Conservation (phyloP, 2,329 filamentous ascomycete genomes). For the Colletotrichum sp. region DNA sequence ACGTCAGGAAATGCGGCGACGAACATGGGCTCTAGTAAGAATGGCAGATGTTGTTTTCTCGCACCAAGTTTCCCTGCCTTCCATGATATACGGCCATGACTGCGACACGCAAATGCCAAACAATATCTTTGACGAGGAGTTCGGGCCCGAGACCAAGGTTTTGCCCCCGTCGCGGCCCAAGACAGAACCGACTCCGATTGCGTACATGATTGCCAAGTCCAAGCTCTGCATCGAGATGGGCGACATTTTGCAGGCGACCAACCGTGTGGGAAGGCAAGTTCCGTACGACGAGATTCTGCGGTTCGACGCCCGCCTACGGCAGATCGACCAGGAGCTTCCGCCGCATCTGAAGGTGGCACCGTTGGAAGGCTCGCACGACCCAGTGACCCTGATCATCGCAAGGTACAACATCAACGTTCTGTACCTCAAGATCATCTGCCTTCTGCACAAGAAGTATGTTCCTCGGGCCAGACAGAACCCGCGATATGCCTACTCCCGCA, state of each 20-base stretch:
- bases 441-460: constrained; percentile 89
- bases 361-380: constrained; percentile 78
- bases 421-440: constrained; percentile 86
- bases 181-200: constrained; percentile 76
- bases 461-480: constrained; percentile 78
- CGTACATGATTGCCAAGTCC: constrained; percentile 80
- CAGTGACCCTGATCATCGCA: constrained; percentile 84
- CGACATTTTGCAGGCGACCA: constrained; percentile 71
- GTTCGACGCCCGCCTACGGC: constrained; percentile 65
- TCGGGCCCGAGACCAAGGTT: constrained; percentile 70
- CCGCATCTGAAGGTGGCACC: constrained; percentile 79
- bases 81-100: constrained; percentile 75
- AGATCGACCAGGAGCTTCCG: constrained; percentile 71
- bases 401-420: constrained; percentile 84
- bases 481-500: constrained; percentile 83
- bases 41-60: constrained; percentile 81
- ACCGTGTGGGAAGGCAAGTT: constrained; percentile 58
- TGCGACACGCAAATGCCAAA: constrained; percentile 78
- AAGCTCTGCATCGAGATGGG: constrained; percentile 73
- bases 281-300: constrained; percentile 70
- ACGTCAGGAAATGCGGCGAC: constrained; percentile 69
- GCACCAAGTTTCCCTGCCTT: constrained; percentile 70
- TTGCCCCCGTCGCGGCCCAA: constrained; percentile 71
- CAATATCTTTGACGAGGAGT: constrained; percentile 83
- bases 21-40: constrained; percentile 73